phyloP scores from a whole-genome alignment of 2,329 filamentous ascomycete species.

The Aspergillus phoenicis region DNA sequence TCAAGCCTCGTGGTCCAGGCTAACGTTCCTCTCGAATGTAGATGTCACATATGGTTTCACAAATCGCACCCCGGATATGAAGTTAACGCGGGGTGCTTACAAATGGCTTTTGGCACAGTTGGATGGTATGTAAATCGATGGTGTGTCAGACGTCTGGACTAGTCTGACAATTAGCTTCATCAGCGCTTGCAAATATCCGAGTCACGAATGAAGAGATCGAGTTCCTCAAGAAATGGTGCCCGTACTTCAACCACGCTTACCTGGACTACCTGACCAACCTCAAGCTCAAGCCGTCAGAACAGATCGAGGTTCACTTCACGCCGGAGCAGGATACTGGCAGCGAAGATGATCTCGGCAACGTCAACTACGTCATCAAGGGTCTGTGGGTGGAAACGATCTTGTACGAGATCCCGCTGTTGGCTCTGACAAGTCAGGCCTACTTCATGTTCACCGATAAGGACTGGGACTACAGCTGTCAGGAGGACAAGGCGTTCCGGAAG shows the following conservation, averaged over 20 bases:
- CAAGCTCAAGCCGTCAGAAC: slow-evolving; percentile 75
- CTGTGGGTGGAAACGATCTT: slow-evolving; percentile 94
- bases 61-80: slow-evolving; percentile 93
- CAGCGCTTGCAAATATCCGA: slow-evolving; percentile 79
- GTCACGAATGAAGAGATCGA: slow-evolving; percentile 76
- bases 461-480: slow-evolving; percentile 85
- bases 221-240: slow-evolving; percentile 77
- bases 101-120: slow-evolving; percentile 85
- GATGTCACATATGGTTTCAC: slow-evolving; percentile 91
- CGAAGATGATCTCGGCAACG: slow-evolving; percentile 70
- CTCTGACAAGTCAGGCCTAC: slow-evolving; percentile 91
- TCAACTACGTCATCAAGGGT: slow-evolving; percentile 76
- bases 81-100: slow-evolving; percentile 79
- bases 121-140: slow-evolving; percentile 58
- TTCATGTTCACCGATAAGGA: slow-evolving; percentile 95
- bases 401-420: slow-evolving; percentile 93
- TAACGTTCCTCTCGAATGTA: slow-evolving; percentile 13
- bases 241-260: slow-evolving; percentile 77
- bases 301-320: slow-evolving; percentile 71
- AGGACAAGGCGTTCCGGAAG: slow-evolving; percentile 82
- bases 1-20: neutral
- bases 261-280: slow-evolving; percentile 81
- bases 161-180: neutral
- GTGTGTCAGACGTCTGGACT: neutral
- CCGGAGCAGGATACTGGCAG: slow-evolving; percentile 59